phyloP scores from a whole-genome alignment of 2,329 filamentous ascomycete species.

The Talaromyces amestolkiae region DNA sequence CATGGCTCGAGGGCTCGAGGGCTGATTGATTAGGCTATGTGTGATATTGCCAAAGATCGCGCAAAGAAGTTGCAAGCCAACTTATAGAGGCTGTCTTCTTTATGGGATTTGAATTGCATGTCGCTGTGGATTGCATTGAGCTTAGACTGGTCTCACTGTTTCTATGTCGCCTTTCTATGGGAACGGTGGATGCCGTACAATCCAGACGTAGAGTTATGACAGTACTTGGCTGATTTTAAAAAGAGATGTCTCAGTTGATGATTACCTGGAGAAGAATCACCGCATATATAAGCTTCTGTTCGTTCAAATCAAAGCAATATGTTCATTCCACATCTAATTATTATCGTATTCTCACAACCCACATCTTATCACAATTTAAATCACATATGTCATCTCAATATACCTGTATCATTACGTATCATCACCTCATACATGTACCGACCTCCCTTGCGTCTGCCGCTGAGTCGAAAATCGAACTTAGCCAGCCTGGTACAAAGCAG shows the following conservation, averaged over 20 bases:
- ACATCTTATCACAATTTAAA: neutral
- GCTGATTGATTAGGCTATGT: slow-evolving; percentile 67
- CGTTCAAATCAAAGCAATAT: neutral
- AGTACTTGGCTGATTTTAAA: too few species aligned
- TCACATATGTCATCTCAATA: neutral
- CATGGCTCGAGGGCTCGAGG: neutral
- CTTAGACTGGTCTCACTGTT: neutral
- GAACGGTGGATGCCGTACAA: too few species aligned
- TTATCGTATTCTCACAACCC: neutral
- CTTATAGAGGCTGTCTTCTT: too few species aligned
- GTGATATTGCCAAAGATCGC: slow-evolving; percentile 80
- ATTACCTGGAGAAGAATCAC: neutral
- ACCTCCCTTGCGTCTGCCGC: too few species aligned
- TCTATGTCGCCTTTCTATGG: too few species aligned
- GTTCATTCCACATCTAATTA: neutral
- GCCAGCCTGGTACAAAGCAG: slow-evolving; percentile 75
- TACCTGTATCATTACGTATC: neutral
- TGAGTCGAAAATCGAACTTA: slow-evolving; percentile 40
- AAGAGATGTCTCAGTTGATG: too few species aligned
- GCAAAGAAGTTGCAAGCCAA: slow-evolving; percentile 58
- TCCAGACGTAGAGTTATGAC: too few species aligned
- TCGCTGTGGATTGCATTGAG: too few species aligned
- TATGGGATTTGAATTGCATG: too few species aligned
- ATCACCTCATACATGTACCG: neutral
- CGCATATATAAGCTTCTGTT: too few species aligned